Evolutionary conservation across 1,284 basidiomycete species (phyloP), one percentile per base, ranked within the genome.

Genomic region (Microbotryum saponariae): DNA sequence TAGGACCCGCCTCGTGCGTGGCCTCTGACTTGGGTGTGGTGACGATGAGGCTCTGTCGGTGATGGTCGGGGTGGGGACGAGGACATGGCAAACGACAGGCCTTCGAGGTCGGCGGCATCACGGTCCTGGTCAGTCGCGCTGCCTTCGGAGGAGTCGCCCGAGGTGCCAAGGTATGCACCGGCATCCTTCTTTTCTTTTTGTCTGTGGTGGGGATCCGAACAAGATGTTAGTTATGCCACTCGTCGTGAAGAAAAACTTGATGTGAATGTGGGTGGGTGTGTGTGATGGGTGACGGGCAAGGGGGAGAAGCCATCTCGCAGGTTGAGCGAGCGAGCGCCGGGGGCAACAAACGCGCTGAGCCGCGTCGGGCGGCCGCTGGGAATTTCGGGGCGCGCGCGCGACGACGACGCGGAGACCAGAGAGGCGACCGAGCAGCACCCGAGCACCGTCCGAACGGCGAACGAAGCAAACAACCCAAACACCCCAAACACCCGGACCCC

Each of bases 111-210:
- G 27, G 50, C 27, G 25, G 37, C 31, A 33, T 55, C 54, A 33
- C n/a, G 29, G 25, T 51, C 56, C 5, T 56, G 65, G 33, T 60
- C 61, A 6, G 61, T 59, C 4, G 54, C 64, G 56, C 59, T 53
- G 29, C 57, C 50, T 21, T 57, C 42, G 21, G 67, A 66, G 23
- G 64, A 66, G 55, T 44, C n/a, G 55, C 16, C 45, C 29, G 46
- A 47, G 59, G 33, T 46, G 37, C 59, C 59, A 10, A 42, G 54
- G 47, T 37, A 54, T 49, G 61, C 51, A 29, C 53, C 27, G 25
- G 51, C 25, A 12, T 66, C 67, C 54, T 64, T 64, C 63, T 69
- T 69, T 45, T 65, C 65, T 55, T 69, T 69, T 62, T 69, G 67
- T 57, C 67, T 69, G 59, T 8, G 18, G 21, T 21, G 21, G 10